These are phyloP conservation scores for Sporobolomyces roseus DNA, from an alignment of 768 basidiomycete genomes.

Conservation along the genomic window DNA sequence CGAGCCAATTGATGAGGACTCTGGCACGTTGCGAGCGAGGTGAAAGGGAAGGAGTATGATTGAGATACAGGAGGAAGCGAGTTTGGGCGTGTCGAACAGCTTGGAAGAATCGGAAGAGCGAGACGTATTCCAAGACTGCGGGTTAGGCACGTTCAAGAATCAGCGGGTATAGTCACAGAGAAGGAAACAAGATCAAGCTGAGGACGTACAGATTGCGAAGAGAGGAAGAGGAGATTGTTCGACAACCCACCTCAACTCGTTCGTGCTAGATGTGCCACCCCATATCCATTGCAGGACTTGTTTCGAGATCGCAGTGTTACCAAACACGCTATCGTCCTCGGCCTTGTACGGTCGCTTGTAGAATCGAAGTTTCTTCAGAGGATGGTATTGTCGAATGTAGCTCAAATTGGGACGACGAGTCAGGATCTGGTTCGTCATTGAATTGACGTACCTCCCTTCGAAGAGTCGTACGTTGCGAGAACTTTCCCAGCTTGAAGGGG, in stretches of 20 bases:
- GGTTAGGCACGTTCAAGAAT: too few species aligned
- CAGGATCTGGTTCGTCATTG: background rate
- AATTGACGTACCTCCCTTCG: background rate
- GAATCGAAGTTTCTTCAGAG: background rate
- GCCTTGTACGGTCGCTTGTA: background rate
- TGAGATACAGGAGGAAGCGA: background rate
- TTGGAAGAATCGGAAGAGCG: background rate
- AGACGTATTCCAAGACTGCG: background rate
- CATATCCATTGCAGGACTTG: background rate
- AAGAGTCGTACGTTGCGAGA: background rate
- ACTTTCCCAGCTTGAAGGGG: background rate
- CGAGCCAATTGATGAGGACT: background rate
- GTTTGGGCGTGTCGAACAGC: background rate
- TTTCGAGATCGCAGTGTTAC: too few species aligned
- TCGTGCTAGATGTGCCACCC: background rate
- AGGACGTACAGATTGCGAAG: background rate
- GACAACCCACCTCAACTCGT: background rate
- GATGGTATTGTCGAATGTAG: background rate
- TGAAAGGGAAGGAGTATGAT: background rate
- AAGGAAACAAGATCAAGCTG: background rate
- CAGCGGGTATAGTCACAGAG: too few species aligned
- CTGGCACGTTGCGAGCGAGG: background rate
- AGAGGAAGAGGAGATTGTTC: background rate
- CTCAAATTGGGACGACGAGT: background rate
- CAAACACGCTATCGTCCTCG: too few species aligned